Conservation (phyloP, 1,284 basidiomycete genomes). For the Pholiota adiposa region DNA sequence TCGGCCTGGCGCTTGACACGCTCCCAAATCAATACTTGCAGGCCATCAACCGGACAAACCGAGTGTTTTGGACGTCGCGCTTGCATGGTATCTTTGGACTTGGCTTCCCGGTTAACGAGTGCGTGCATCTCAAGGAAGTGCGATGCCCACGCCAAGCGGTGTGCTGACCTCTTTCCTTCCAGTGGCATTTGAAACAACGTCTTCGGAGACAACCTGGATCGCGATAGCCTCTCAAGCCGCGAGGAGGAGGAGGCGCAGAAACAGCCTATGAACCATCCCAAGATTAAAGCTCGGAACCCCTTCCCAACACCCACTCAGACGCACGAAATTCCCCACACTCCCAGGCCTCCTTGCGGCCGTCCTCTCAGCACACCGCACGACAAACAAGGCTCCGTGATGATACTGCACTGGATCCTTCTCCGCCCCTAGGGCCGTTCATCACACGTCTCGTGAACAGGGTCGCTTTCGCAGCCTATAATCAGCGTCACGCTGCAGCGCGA, state of each 20-base stretch:
- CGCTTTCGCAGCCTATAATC: constrained; percentile 43
- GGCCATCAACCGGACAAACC: constrained; percentile 59
- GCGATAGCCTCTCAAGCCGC: not conserved
- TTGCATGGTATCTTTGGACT: constrained; percentile 59
- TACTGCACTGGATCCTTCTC: constrained; percentile 30
- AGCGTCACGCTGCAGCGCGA: constrained; percentile 53
- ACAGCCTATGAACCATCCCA: constrained; percentile 8
- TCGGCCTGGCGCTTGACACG: constrained; percentile 47
- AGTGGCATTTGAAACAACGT: constrained; percentile 44
- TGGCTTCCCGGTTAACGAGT: constrained; percentile 64
- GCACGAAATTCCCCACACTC: constrained; percentile 20
- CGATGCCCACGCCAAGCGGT: not conserved
- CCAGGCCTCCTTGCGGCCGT: constrained; percentile 7
- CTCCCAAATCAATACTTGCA: constrained; percentile 51
- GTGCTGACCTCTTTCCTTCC: constrained; percentile 8
- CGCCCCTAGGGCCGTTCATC: constrained; percentile 40
- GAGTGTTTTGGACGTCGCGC: constrained; percentile 43
- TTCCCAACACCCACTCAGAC: constrained; percentile 16
- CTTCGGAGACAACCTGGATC: constrained; percentile 20
- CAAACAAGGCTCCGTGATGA: constrained; percentile 18
- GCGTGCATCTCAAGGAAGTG: not conserved
- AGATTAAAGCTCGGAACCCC: constrained; percentile 23
- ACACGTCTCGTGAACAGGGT: constrained; percentile 40
- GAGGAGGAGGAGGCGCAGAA: not conserved
- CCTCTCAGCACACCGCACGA: constrained; percentile 9